Base-by-base conservation (phyloP, 1,284 basidiomycete genomes). In the Sanghuangporus weigelae region DNA sequence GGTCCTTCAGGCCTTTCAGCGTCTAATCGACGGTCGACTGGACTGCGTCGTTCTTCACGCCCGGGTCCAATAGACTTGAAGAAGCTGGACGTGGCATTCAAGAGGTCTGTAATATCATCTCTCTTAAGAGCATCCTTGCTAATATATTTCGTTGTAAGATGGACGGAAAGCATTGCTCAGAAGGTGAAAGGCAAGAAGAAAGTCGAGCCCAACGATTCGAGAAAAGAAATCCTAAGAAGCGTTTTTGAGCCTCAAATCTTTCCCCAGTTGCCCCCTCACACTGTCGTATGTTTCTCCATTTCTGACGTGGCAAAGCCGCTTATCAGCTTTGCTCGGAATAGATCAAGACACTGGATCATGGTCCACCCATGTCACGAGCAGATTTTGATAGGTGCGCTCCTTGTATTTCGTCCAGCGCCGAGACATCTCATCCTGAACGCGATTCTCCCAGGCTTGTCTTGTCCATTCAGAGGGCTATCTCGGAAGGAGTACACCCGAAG, bases 141-240 rank as follows among this genome's bases (percentile, higher is more conserved):
- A 16, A 51, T 31, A 7, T 55, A 26, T 44, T 38, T 3, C 31
- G 35, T 16, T 21, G 57, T 21, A 56, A 90, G 89, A 73, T 92
- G 91, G 90, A 92, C 91, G n/a, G 85, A 89, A 69, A 87, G 84
- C 62, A 90, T 93, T 68, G 86, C 90, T 1, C 87, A 92, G 76
- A 91, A 89, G 73, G 84, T 92, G 61, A 91, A 89, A 71, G 82
- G 87, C 61, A 87, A 84, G 78, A 92, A 90, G 82, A 91, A 88
- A 74, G 79, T 81, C 35, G 79, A 83, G 60, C 84, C 84, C 64
- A 61, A 67, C 35, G 79, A 84, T 68, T 81, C 82, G 46, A 81
- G 81, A 70, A 86, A 84, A 77, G 84, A 85, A 72, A 91, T 94
- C 70, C 85, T 84, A 80, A 83, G 84, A 66, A 92, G 88, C 72